Conservation (phyloP, 129 eudicot genomes). For the Cynara cardunculus region DNA sequence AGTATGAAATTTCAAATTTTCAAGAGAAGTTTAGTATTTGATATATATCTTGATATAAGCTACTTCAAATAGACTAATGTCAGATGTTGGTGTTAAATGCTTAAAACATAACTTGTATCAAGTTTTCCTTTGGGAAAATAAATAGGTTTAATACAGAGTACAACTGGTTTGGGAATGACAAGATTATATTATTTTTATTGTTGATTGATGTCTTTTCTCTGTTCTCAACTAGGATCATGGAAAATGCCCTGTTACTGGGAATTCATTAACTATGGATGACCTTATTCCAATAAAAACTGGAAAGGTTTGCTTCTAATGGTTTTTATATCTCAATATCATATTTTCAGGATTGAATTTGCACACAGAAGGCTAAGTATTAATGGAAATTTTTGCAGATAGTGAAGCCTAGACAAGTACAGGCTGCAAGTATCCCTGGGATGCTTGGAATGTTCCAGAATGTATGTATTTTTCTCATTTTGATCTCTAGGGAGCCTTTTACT, state of each 20-base stretch:
- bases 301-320: slow-evolving; percentile 41
- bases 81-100: neutral
- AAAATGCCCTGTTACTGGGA: slow-evolving; percentile 73
- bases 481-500: neutral
- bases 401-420: slow-evolving; percentile 76
- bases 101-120: neutral
- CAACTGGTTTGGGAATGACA: neutral
- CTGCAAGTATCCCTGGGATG: slow-evolving; percentile 94
- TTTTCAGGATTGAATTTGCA: neutral
- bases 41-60: neutral
- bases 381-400: slow-evolving; percentile 49
- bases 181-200: neutral
- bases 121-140: neutral
- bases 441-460: slow-evolving; percentile 81
- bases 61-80: neutral
- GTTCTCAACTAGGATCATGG: slow-evolving; percentile 48
- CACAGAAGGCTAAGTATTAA: neutral
- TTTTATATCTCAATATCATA: neutral
- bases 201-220: neutral
- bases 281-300: slow-evolving; percentile 59
- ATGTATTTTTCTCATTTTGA: slow-evolving; percentile 15
- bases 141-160: neutral
- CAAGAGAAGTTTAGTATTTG: neutral
- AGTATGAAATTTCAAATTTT: neutral
- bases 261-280: slow-evolving; percentile 55